phyloP scores from a whole-genome alignment of 306 rosid species.

The Vigna mungo region DNA sequence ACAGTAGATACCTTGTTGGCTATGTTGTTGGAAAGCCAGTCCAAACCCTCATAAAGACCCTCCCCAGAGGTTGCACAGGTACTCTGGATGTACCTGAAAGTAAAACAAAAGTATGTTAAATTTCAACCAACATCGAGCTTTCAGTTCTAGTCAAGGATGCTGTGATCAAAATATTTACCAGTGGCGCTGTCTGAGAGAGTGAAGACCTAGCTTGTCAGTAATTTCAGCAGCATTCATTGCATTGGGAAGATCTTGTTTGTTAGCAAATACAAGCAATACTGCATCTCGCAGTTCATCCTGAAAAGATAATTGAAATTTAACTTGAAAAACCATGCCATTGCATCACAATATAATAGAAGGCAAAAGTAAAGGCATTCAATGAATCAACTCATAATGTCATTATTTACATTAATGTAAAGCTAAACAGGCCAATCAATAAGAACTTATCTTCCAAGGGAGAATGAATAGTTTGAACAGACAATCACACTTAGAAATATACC shows the following conservation, averaged over 20 bases:
- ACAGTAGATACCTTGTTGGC: slow-evolving; percentile 80
- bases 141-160: background rate
- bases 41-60: slow-evolving; percentile 98
- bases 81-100: slow-evolving; percentile 85
- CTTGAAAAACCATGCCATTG: background rate
- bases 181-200: slow-evolving; percentile 99
- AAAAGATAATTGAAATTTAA: slow-evolving; percentile 36
- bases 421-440: background rate
- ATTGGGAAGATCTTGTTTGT: slow-evolving; percentile 99
- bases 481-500: slow-evolving; percentile 7
- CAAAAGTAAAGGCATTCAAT: background rate
- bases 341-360: background rate
- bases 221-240: slow-evolving; percentile 99
- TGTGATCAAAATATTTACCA: slow-evolving; percentile 61
- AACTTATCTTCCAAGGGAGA: slow-evolving; percentile 15
- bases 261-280: slow-evolving; percentile 96
- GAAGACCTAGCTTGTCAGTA: slow-evolving; percentile 98
- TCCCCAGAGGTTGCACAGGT: slow-evolving; percentile 63
- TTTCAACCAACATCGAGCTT: background rate
- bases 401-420: background rate
- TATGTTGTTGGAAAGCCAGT: slow-evolving; percentile 99
- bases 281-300: slow-evolving; percentile 99
- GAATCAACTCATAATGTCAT: background rate
- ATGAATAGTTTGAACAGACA: background rate
- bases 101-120: slow-evolving; percentile 39